phyloP scores from a whole-genome alignment of 768 basidiomycete genomes.

The Rhodotorula taiwanensis region DNA sequence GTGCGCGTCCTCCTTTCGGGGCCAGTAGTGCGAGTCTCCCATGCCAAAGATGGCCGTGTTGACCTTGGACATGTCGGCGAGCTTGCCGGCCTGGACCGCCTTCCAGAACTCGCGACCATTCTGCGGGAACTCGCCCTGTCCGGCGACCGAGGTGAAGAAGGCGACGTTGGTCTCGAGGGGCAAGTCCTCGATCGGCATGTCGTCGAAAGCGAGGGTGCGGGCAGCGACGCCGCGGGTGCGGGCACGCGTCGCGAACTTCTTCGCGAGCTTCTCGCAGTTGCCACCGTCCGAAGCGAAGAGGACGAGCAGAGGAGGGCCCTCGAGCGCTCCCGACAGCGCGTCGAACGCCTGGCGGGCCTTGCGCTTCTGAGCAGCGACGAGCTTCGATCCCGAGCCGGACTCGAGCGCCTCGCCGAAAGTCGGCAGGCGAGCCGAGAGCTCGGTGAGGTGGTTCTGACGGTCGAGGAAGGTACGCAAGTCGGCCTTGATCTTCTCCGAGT shows the following conservation, averaged over 20 bases:
- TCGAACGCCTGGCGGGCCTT: conserved; percentile 78
- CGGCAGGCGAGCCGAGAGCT: conserved; percentile 58
- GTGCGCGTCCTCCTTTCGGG: conserved; percentile 87
- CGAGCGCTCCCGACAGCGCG: conserved; percentile 71
- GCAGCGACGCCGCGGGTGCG: conserved; percentile 75
- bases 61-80: conserved; percentile 53
- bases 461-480: conserved; percentile 91
- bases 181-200: conserved; percentile 66
- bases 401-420: conserved; percentile 69
- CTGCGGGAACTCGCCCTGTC: conserved; percentile 96
- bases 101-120: conserved; percentile 89
- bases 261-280: conserved; percentile 90
- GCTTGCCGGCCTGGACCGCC: conserved; percentile 58
- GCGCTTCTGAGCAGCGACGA: conserved; percentile 73
- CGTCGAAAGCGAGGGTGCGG: conserved; percentile 70
- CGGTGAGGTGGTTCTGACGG: conserved; percentile 90
- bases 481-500: conserved; percentile 87
- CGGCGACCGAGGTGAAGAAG: conserved; percentile 85
- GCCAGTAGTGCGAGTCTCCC: conserved; percentile 99
- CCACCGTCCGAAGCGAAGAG: conserved; percentile 96
- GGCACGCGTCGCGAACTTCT: conserved; percentile 72
- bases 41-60: conserved; percentile 81
- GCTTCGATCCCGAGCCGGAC: conserved; percentile 70
- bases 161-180: conserved; percentile 65
- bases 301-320: conserved; percentile 79